A percentile compares a stretch with the other conserved stretches of the same genome.
phyloP scores from a whole-genome alignment of 805 yeast genomes.

The Jamesozyma piceae region DNA sequence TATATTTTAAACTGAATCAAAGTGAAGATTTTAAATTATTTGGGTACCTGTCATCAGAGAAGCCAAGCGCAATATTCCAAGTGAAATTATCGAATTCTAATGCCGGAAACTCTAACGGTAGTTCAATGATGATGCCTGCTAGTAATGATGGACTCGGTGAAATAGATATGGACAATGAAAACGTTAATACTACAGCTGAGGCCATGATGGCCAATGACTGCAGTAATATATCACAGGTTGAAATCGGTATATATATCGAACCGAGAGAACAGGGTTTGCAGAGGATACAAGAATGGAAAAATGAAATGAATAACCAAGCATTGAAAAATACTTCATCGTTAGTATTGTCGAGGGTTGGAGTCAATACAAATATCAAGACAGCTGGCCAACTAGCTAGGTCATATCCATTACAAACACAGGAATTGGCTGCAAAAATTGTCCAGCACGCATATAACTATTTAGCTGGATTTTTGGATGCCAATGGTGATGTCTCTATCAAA shows the following conservation, averaged over 20 bases:
- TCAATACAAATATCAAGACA: constrained; percentile 13
- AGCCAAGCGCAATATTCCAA: constrained; percentile 88
- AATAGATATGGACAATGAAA: constrained; percentile 47
- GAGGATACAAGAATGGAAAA: constrained; percentile 40
- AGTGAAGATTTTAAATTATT: constrained; percentile 49
- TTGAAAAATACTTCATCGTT: constrained; percentile 11
- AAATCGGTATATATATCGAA: constrained; percentile 87
- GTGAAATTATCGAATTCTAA: constrained; percentile 37
- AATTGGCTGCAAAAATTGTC: constrained; percentile 77
- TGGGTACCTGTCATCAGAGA: constrained; percentile 52
- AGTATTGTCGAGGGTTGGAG: constrained; percentile 21
- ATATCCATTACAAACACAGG: constrained; percentile 41
- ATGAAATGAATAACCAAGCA: constrained; percentile 10
- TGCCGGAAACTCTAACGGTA: background rate
- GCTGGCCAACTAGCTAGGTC: constrained; percentile 27
- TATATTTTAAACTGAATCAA: constrained; percentile 75
- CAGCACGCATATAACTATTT: constrained; percentile 86
- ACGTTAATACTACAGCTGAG: constrained; percentile 19
- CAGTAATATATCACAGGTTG: constrained; percentile 32
- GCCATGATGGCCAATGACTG: constrained; percentile 5
- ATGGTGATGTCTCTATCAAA: constrained; percentile 78
- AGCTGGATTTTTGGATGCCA: constrained; percentile 72
- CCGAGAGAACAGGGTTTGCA: constrained; percentile 57
- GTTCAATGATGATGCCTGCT: constrained; percentile 13
- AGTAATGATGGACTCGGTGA: constrained; percentile 40